Evolutionary conservation across 2,329 filamentous ascomycete genomes (phyloP), one percentile per base, ranked within the genome.

Genomic region (Botryotinia narcissicola): DNA sequence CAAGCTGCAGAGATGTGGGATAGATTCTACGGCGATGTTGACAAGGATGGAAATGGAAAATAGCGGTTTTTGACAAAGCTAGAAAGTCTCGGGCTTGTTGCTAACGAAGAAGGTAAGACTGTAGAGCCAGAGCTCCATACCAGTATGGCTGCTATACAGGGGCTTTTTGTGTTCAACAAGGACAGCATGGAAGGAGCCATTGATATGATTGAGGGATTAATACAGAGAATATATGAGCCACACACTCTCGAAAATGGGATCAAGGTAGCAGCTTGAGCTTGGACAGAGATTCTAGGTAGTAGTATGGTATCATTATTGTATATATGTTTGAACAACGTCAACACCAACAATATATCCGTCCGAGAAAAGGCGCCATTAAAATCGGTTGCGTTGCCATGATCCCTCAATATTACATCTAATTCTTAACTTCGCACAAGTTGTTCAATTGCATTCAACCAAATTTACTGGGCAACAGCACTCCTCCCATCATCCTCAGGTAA

Each of bases 131-230:
- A 76, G 70, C 62, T 80, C 8, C 73, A 78, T n/a, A 93, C 94
- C 25, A 98, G 95, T 81, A 95, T 95, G 7, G 96, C 96, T 42
- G 94, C 94, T 35, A 90, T 99, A 44, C 96, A 99, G 83, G 96
- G 96, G 0, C 83, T 99, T 62, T 99, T 99, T 82, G 82, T 98
- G 81, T 97, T 97, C 82, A 97, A 98, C 83, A 99, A 99, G 84
- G 92, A 91, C 76, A 88, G 97, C 78, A 92, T 95, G 86, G 87
- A 94, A 77, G 94, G 95, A 2, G 95, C 95, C 22, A 95, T 98
- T 76, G 84, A 85, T 25, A 94, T 93, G 91, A 92, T 91, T 1
- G 90, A 93, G 75, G 89, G 87, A 2, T 83, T 93, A 73, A 87
- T 91, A 46, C 88, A 88, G 22, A 83, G 84, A 74, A 87, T 85